These are phyloP conservation scores for Hypoxylon sp. DNA, from an alignment of 2,329 filamentous ascomycete genomes.

Conservation along the genomic window DNA sequence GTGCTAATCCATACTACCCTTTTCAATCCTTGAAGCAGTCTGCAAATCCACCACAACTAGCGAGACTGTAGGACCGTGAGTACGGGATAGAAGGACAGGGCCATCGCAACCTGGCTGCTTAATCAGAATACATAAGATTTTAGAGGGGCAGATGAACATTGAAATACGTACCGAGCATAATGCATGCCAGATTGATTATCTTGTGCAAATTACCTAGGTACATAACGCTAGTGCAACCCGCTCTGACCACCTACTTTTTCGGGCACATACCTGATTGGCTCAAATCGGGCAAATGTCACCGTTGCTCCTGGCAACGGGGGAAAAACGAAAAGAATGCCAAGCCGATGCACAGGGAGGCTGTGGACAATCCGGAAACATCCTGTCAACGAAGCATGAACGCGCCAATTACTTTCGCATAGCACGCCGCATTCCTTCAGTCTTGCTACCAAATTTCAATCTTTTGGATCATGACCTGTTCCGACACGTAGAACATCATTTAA, in stretches of 20 bases:
- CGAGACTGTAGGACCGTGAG: no score
- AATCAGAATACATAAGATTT: not conserved
- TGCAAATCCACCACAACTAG: no score
- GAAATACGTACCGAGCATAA: not conserved
- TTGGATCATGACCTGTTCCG: slow-evolving; percentile 54
- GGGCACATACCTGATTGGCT: slow-evolving; percentile 32
- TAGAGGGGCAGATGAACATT: not conserved
- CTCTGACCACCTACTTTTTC: not conserved
- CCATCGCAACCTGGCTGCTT: no score
- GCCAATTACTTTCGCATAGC: slow-evolving; percentile 49
- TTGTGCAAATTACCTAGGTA: slow-evolving; percentile 20
- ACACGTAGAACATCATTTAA: slow-evolving; percentile 57
- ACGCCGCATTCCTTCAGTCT: slow-evolving; percentile 54
- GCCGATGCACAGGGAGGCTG: slow-evolving; percentile 32
- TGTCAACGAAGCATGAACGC: slow-evolving; percentile 41
- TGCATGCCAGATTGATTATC: slow-evolving; percentile 4
- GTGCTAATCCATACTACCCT: not conserved
- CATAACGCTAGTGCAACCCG: slow-evolving; percentile 10
- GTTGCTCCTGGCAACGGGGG: slow-evolving; percentile 48
- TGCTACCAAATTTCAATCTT: slow-evolving; percentile 49
- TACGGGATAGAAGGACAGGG: no score
- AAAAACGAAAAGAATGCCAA: slow-evolving; percentile 42
- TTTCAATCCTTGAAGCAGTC: not conserved
- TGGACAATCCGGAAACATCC: slow-evolving; percentile 29
- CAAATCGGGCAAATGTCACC: slow-evolving; percentile 15